These are phyloP conservation scores for Pleurotus tuber-regium DNA, from an alignment of 768 basidiomycete genomes.

Conservation along the genomic window DNA sequence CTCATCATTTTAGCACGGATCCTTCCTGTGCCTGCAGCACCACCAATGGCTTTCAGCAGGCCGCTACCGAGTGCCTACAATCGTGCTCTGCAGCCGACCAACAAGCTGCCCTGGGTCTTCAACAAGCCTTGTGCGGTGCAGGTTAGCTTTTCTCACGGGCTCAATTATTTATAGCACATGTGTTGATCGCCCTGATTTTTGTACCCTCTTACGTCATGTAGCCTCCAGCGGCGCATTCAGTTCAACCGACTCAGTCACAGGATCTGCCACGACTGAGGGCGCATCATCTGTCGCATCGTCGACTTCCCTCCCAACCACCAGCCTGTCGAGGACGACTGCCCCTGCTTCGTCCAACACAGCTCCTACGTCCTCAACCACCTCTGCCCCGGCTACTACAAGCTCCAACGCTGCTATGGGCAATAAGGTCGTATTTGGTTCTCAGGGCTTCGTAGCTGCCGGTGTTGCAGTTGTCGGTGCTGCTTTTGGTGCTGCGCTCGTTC, in stretches of 20 bases:
- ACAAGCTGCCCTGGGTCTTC: conserved; percentile 4
- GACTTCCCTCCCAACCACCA: background rate
- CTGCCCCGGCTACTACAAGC: background rate
- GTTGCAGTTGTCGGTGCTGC: background rate
- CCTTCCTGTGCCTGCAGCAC: conserved; percentile 1
- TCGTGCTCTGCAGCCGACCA: background rate
- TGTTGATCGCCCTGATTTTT: background rate
- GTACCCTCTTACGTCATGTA: background rate
- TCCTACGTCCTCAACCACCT: background rate
- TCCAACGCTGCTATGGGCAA: background rate
- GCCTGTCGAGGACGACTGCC: background rate
- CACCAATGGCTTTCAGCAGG: background rate
- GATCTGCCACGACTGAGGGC: background rate
- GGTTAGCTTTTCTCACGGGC: conserved; percentile 1
- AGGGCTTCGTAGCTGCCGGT: background rate
- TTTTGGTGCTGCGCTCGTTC: background rate
- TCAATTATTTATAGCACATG: background rate
- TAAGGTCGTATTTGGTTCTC: background rate
- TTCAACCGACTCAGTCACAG: background rate
- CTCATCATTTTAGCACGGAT: background rate
- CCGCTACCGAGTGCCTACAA: background rate
- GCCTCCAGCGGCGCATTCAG: background rate
- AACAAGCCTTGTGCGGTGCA: conserved; percentile 2
- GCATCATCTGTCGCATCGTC: background rate
- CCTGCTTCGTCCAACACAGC: background rate